Evolutionary conservation across 257 asterid genomes (phyloP).

Genomic region (Solanum etuberosum): DNA sequence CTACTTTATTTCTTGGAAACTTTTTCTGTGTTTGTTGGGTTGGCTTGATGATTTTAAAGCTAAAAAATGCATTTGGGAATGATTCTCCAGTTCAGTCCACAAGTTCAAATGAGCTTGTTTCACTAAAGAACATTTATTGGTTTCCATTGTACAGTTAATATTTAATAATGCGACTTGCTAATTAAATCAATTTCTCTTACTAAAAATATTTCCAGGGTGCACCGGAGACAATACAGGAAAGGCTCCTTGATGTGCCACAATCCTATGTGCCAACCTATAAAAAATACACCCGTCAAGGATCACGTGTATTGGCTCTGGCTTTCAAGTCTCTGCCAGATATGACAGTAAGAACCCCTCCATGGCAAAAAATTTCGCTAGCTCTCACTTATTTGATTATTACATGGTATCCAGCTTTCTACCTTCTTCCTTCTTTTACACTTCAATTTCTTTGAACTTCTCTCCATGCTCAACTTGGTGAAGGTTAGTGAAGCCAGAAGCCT

Average conservation of each 20-base stretch:
- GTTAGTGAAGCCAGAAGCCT: slow-evolving; percentile 94
- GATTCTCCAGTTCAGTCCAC: not conserved
- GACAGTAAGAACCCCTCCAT: slow-evolving; percentile 53
- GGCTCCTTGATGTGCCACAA: slow-evolving; percentile 76
- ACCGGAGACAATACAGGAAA: slow-evolving; percentile 96
- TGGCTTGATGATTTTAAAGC: not conserved
- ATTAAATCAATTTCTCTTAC: not conserved
- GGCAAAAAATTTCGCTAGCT: not conserved
- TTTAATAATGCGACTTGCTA: not conserved
- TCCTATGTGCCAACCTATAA: slow-evolving; percentile 69
- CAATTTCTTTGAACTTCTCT: slow-evolving; percentile 1
- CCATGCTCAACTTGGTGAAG: slow-evolving; percentile 29
- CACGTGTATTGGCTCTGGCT: slow-evolving; percentile 95
- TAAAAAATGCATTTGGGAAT: not conserved
- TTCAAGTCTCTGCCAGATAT: slow-evolving; percentile 86
- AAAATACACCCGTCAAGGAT: slow-evolving; percentile 95
- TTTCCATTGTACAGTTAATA: not conserved
- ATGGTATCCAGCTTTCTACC: not conserved
- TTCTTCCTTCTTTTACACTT: not conserved
- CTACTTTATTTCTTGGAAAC: not conserved
- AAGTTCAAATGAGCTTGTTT: not conserved
- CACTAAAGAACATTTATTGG: not conserved
- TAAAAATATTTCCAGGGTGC: slow-evolving; percentile 65
- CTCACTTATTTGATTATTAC: not conserved
- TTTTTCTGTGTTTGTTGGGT: not conserved